Percentiles rank a stretch among this genome's conserved stretches.
phyloP scores from a whole-genome alignment of 805 yeast genomes.

The Hanseniaspora mollemarum region DNA sequence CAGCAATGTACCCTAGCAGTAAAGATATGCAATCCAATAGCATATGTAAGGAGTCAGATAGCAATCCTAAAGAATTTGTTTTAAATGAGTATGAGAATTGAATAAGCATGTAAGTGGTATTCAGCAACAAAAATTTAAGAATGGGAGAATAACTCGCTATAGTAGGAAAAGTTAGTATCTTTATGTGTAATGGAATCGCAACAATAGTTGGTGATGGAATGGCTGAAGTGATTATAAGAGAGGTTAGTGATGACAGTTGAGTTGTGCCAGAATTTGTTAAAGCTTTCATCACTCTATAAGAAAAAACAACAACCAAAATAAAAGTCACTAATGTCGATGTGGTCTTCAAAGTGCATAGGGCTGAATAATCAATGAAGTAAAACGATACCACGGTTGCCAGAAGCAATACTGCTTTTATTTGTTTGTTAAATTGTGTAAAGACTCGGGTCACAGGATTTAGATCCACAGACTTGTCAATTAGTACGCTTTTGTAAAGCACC shows the following conservation, averaged over 20 bases:
- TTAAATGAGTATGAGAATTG: constrained; percentile 85
- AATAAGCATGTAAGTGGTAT: constrained; percentile 86
- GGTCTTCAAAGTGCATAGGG: not conserved
- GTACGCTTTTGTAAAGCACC: not conserved
- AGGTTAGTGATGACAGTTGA: constrained; percentile 8
- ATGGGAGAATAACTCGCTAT: constrained; percentile 36
- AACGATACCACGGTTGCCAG: not conserved
- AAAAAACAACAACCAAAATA: not conserved
- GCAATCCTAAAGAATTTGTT: constrained; percentile 79
- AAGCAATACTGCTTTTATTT: not conserved
- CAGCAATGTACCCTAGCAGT: constrained; percentile 80
- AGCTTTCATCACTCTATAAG: not conserved
- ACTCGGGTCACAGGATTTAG: not conserved
- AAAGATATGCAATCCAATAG: constrained; percentile 86
- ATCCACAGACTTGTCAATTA: not conserved
- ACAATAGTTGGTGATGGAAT: constrained; percentile 8
- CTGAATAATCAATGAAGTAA: not conserved
- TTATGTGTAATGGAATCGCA: constrained; percentile 11
- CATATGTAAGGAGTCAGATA: constrained; percentile 95
- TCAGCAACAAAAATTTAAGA: constrained; percentile 71
- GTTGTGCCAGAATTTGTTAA: not conserved
- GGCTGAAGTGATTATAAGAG: constrained; percentile 9
- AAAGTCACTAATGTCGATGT: not conserved
- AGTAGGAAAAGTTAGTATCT: constrained; percentile 13
- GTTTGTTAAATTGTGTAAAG: not conserved